These are phyloP conservation scores for Rhizophora apiculata DNA, from an alignment of 345 rosid species.

Conservation along the genomic window DNA sequence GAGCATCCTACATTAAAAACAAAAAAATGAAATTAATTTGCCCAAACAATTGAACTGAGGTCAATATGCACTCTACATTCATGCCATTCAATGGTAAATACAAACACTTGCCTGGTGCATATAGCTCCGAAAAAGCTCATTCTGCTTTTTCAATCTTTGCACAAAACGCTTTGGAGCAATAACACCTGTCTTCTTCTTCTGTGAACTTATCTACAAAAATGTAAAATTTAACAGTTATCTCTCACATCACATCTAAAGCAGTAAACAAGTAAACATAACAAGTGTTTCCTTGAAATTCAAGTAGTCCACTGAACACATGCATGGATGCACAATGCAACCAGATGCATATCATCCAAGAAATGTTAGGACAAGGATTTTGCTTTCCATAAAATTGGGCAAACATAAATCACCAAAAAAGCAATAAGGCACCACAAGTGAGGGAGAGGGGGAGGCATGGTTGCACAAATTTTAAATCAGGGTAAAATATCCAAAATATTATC, in stretches of 20 bases:
- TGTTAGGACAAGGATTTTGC: too few species aligned
- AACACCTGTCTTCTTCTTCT: slow-evolving; percentile 99
- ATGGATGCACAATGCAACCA: neutral
- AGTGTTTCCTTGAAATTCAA: neutral
- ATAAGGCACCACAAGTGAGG: neutral
- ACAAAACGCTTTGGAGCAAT: slow-evolving; percentile 98
- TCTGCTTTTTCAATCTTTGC: slow-evolving; percentile 97
- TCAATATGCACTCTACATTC: neutral
- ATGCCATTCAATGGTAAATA: neutral
- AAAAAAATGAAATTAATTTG: neutral
- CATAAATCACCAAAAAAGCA: neutral
- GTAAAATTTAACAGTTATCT: slow-evolving; percentile 18
- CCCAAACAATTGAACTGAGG: neutral
- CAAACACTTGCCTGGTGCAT: slow-evolving; percentile 89
- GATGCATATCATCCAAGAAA: neutral
- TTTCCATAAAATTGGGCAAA: neutral
- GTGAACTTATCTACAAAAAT: slow-evolving; percentile 74
- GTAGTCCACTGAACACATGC: neutral
- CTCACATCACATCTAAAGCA: slow-evolving; percentile 6
- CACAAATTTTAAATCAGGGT: neutral
- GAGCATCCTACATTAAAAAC: slow-evolving; percentile 73
- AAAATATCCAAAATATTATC: neutral
- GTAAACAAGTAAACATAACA: slow-evolving; percentile 8
- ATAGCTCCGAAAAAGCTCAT: slow-evolving; percentile 97
- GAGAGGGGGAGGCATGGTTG: neutral